Conservation (phyloP, 2,329 filamentous ascomycete genomes). For the Colletotrichum lupini region DNA sequence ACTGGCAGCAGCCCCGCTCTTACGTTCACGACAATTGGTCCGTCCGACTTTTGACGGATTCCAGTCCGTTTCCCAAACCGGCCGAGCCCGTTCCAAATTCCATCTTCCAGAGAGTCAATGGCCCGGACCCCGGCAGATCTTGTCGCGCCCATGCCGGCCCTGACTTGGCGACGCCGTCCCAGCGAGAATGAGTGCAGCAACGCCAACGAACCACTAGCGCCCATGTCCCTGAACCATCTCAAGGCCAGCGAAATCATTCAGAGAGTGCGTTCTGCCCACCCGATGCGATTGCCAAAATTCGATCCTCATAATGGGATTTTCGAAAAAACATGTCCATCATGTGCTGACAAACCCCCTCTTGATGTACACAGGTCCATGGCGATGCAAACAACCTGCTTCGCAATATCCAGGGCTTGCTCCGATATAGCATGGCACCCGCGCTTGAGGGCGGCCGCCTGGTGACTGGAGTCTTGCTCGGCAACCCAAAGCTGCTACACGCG, state of each 20-base stretch:
- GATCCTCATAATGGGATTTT: background rate
- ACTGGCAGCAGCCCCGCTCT: background rate
- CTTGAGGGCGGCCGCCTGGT: background rate
- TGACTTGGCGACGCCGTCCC: background rate
- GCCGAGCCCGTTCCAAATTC: background rate
- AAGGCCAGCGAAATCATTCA: conserved; percentile 6
- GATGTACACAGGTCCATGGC: background rate
- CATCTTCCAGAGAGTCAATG: background rate
- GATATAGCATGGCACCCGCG: background rate
- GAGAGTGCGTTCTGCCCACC: background rate
- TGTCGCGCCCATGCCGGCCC: background rate
- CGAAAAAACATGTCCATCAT: background rate
- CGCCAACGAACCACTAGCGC: background rate
- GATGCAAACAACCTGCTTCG: background rate
- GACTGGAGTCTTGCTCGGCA: background rate
- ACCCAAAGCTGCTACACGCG: background rate
- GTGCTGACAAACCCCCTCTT: background rate
- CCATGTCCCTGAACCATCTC: conserved; percentile 11
- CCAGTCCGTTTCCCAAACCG: background rate
- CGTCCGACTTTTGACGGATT: background rate
- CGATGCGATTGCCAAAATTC: background rate
- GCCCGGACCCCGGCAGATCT: background rate
- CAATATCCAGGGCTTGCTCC: conserved; percentile 2
- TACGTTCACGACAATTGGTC: background rate
- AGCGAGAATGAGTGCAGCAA: background rate